These are phyloP conservation scores for Rhizophagus sp. DNA, from an alignment of 192 early-diverging fungal species.

Conservation along the genomic window DNA sequence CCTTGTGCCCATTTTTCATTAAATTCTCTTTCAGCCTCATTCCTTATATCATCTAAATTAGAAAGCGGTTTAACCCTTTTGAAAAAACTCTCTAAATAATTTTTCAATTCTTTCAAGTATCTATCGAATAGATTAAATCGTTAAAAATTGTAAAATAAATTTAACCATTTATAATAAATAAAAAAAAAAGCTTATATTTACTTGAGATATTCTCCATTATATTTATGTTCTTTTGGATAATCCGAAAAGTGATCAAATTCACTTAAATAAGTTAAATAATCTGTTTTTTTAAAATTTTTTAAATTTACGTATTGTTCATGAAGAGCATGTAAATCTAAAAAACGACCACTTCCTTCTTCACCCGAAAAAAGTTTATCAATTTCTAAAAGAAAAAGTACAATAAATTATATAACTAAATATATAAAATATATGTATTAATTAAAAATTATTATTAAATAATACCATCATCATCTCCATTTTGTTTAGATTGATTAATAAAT, in stretches of 20 bases:
- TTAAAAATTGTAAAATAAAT: too few relatives aligned
- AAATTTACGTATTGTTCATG: conserved; percentile 86
- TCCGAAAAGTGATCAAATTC: conserved; percentile 64
- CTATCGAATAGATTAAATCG: conserved; percentile 30
- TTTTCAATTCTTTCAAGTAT: conserved; percentile 61
- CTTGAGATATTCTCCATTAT: conserved; percentile 56
- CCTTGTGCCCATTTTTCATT: conserved; percentile 62
- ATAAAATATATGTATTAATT: too few relatives aligned
- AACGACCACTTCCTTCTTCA: conserved; percentile 83
- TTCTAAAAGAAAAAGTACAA: conserved; percentile 45
- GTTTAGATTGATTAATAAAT: conserved; percentile 61
- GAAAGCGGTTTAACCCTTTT: conserved; percentile 74
- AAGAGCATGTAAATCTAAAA: conserved; percentile 82
- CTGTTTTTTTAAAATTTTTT: conserved; percentile 55
- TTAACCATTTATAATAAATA: not conserved
- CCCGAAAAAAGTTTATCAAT: conserved; percentile 91
- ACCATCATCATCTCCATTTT: conserved; percentile 38
- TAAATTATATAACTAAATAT: not conserved
- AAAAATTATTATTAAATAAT: conserved; percentile 23
- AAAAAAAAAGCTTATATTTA: conserved; percentile 30
- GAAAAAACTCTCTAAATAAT: conserved; percentile 78
- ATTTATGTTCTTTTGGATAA: conserved; percentile 60
- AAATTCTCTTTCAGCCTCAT: conserved; percentile 55
- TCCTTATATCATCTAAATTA: conserved; percentile 58
- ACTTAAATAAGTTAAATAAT: conserved; percentile 71